phyloP scores from a whole-genome alignment of 1,284 basidiomycete species.

The Schizophyllum commune region DNA sequence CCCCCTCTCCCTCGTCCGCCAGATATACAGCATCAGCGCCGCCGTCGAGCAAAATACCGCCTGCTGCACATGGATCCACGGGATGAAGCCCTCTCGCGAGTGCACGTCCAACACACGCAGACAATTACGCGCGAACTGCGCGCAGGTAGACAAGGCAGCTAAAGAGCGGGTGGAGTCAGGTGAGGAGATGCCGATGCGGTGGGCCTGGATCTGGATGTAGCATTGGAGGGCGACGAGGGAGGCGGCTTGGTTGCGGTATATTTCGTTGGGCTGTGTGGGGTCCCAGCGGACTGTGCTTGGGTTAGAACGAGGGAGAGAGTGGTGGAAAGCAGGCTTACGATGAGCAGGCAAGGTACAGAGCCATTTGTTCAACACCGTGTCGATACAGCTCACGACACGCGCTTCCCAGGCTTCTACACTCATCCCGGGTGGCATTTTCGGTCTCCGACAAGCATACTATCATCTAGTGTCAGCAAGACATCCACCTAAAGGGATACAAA shows the following conservation, averaged over 20 bases:
- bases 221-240: constrained; percentile 42
- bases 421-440: constrained; percentile 24
- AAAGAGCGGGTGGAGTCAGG: not conserved
- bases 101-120: not conserved
- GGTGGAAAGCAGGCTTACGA: not conserved
- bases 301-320: not conserved
- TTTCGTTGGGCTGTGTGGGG: constrained; percentile 27
- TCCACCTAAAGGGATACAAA: not conserved
- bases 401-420: constrained; percentile 31
- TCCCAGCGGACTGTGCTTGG: constrained; percentile 34
- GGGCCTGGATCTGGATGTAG: constrained; percentile 37
- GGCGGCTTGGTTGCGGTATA: constrained; percentile 39
- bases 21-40: not conserved
- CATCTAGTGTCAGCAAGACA: not conserved
- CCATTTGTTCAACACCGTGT: constrained; percentile 44
- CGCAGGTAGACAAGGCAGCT: not conserved
- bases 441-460: constrained; percentile 40
- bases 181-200: constrained; percentile 20
- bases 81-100: not conserved
- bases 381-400: constrained; percentile 39
- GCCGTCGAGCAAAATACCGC: not conserved
- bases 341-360: constrained; percentile 38
- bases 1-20: not conserved
- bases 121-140: not conserved
- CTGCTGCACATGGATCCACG: not conserved